Conservation (phyloP, 2,329 filamentous ascomycete genomes). For the Tolypocladium inflatum region DNA sequence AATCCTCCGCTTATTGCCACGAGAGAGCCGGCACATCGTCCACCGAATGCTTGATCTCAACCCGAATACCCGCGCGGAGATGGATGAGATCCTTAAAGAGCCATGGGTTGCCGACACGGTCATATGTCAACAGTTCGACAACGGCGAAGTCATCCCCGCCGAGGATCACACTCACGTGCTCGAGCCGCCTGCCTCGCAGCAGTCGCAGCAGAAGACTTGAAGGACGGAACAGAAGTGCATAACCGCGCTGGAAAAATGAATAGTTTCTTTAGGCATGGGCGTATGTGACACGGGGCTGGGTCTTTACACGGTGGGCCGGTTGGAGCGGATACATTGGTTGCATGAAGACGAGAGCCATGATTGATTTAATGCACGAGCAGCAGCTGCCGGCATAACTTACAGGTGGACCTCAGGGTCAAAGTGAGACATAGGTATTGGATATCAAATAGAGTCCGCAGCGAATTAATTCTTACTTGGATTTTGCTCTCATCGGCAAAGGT, state of each 20-base stretch:
- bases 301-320: not conserved
- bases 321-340: not conserved
- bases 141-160: slow-evolving; percentile 61
- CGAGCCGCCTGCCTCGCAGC: slow-evolving; percentile 53
- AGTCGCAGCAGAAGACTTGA: slow-evolving; percentile 14
- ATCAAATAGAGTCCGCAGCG: not conserved
- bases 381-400: not conserved
- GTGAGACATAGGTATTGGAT: not conserved
- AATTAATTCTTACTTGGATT: no score
- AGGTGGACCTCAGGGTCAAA: not conserved
- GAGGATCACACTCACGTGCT: slow-evolving; percentile 77
- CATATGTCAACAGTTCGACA: slow-evolving; percentile 70
- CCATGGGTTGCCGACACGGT: slow-evolving; percentile 80
- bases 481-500: not conserved
- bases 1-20: slow-evolving; percentile 73
- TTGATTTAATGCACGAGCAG: not conserved
- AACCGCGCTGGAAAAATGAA: not conserved
- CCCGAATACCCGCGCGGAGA: slow-evolving; percentile 70
- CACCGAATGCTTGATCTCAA: slow-evolving; percentile 87
- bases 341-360: not conserved
- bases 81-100: slow-evolving; percentile 80
- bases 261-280: not conserved
- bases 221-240: not conserved
- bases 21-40: slow-evolving; percentile 84
- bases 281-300: not conserved